Base-by-base conservation (phyloP, 202 grass and related monocot species). In the Tripidium arundinaceum region DNA sequence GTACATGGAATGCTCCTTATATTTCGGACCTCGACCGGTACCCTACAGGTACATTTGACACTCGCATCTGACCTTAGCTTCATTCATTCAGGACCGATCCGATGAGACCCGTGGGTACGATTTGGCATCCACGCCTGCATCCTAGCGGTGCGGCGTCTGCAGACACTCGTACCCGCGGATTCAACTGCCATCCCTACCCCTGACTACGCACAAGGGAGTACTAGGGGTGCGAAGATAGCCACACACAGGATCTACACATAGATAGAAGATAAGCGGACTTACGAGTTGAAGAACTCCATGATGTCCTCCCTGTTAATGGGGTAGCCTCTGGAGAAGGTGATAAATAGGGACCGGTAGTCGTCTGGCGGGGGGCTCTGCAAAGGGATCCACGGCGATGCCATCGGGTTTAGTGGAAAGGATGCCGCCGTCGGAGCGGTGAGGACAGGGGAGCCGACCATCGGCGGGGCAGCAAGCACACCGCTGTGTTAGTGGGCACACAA, bases 271-370 rank as follows among this genome's bases (percentile, higher is more conserved):
- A 55, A n/a, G 8, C 0, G 6, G 8, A 57, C 78, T 94, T 89
- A 94, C 89, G 42, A 66, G 58, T 82, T 77, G 70, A 94, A 89
- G 84, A 91, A 91, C 11, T 74, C 81, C 5, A 58, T 1, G 59
- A 94, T 94, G 27, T 91, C 84, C 18, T 83, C 86, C 49, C 50
- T 84, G 38, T 28, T 58, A 81, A 94, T 83, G 5, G 92, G 92
- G 72, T 91, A 81, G 12, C 92, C 89, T 37, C 72, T 75, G 9
- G 92, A 94, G 89, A 94, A 94, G 25, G 92, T 91, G 81, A 91
- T 77, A 84, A 89, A 94, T 11, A 94, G 83, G 25, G 92, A 94
- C 1, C 89, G 60, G 41, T 85, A 83, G 47, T 91, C 89, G 21
- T 89, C 89, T 13, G 89, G 78, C 2, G 82, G 27, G 1, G 55